Evolutionary conservation across 2,329 filamentous ascomycete species (phyloP).

Genomic region (Mycocentrospora acerina): DNA sequence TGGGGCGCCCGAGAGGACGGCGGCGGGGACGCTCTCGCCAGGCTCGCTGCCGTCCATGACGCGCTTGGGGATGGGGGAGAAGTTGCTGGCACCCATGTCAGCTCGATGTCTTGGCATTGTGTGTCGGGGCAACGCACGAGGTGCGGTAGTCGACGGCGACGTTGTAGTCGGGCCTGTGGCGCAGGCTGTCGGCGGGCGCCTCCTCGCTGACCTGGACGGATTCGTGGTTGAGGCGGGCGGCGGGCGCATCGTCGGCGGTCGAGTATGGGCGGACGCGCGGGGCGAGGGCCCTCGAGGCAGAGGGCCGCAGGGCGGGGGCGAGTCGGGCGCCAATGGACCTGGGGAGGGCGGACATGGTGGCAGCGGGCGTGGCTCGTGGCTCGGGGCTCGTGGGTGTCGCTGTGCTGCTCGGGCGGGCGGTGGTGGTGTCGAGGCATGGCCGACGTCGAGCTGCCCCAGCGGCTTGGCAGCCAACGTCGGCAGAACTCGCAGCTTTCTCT

Average conservation of each 20-base stretch:
- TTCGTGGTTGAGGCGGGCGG: conserved; percentile 36
- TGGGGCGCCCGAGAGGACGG: conserved; percentile 86
- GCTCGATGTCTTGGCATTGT: conserved; percentile 7
- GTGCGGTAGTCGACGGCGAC: conserved; percentile 83
- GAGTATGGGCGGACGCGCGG: conserved; percentile 37
- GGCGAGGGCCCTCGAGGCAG: conserved; percentile 20
- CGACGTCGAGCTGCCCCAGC: conserved; percentile 19
- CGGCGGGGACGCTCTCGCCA: conserved; percentile 72
- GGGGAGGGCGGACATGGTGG: conserved; percentile 44
- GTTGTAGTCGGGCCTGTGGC: conserved; percentile 78
- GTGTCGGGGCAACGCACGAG: conserved; percentile 63
- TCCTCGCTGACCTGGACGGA: conserved; percentile 56
- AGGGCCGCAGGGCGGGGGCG: conserved; percentile 32
- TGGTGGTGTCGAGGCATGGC: conserved; percentile 24
- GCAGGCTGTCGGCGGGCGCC: conserved; percentile 52
- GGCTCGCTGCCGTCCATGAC: conserved; percentile 91
- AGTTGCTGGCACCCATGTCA: conserved; percentile 61
- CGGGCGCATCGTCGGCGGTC: conserved; percentile 41
- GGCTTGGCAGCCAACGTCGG: conserved; percentile 23
- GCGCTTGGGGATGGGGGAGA: conserved; percentile 85
- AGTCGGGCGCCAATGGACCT: conserved; percentile 46
- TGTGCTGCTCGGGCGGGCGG: no score
- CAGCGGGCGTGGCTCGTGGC: no score
- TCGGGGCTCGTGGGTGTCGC: no score
- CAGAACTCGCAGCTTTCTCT: conserved; percentile 35